Percentiles rank a stretch among this genome's conserved stretches.
Evolutionary conservation across 1,139 yeast genomes (phyloP).

Genomic region (Sugiyamaella grinbergsii): DNA sequence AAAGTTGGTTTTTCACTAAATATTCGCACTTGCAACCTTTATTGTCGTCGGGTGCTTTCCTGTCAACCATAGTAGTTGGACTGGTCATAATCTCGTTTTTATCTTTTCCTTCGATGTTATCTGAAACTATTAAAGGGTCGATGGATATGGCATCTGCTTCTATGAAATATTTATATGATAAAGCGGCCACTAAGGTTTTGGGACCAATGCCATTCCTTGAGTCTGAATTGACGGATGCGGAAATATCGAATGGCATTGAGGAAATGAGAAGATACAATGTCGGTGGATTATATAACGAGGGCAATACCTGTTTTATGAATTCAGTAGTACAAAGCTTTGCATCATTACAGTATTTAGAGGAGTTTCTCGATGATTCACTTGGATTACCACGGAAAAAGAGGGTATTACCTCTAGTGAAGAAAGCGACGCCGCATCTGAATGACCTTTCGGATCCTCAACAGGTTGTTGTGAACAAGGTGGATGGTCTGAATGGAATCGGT

Average conservation of each 20-base stretch:
- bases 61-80: slow-evolving; percentile 15
- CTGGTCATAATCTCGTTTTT: slow-evolving; percentile 5
- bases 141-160: slow-evolving; percentile 43
- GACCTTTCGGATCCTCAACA: neutral
- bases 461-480: neutral
- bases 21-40: slow-evolving; percentile 3
- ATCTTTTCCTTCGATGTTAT: slow-evolving; percentile 34
- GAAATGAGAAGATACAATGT: slow-evolving; percentile 43
- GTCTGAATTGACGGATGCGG: slow-evolving; percentile 34
- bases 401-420: no score
- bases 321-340: slow-evolving; percentile 83
- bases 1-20: slow-evolving; percentile 3
- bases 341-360: slow-evolving; percentile 62
- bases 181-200: slow-evolving; percentile 31
- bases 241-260: slow-evolving; percentile 33
- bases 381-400: slow-evolving; percentile 9
- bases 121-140: slow-evolving; percentile 43
- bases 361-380: slow-evolving; percentile 52
- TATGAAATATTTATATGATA: slow-evolving; percentile 37
- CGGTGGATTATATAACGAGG: slow-evolving; percentile 87
- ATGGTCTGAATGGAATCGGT: no score
- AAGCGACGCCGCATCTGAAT: no score
- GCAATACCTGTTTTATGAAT: slow-evolving; percentile 93
- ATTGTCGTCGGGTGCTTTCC: neutral
- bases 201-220: slow-evolving; percentile 29